Percentiles rank a stretch among this genome's conserved stretches.
Conservation (phyloP, 1,139 yeast genomes). For the Dujonia santamariae region DNA sequence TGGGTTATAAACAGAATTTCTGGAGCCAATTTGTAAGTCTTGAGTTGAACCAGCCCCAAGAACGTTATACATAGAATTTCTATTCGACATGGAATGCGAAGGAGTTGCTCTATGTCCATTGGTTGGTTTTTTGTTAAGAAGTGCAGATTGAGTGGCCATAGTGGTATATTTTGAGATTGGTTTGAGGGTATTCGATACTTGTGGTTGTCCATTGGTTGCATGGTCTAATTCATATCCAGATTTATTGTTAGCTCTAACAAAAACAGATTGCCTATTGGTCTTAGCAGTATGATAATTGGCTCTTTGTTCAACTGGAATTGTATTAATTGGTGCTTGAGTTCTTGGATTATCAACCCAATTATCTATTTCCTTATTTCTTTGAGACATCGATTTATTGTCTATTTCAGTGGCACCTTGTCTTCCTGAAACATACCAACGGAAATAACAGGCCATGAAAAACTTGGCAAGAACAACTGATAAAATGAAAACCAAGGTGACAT, state of each 20-base stretch:
- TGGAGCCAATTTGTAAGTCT: too few species aligned
- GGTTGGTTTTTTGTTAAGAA: too few species aligned
- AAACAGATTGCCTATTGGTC: constrained; percentile 46
- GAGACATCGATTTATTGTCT: constrained; percentile 45
- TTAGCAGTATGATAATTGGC: constrained; percentile 44
- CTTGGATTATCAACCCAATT: constrained; percentile 62
- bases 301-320: constrained; percentile 51
- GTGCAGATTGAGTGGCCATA: constrained; percentile 55
- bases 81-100: too few species aligned
- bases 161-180: constrained; percentile 39
- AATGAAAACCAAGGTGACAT: constrained; percentile 78
- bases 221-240: too few species aligned
- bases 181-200: neutral
- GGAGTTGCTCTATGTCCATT: too few species aligned
- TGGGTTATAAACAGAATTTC: constrained; percentile 32
- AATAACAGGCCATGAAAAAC: constrained; percentile 84
- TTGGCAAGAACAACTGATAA: constrained; percentile 73
- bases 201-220: constrained; percentile 2
- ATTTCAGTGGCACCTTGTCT: constrained; percentile 75
- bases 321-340: constrained; percentile 46
- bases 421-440: constrained; percentile 76
- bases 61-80: too few species aligned
- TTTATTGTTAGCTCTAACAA: constrained; percentile 32
- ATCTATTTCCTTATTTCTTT: constrained; percentile 62
- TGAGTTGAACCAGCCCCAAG: too few species aligned